Conservation (phyloP, 2,329 filamentous ascomycete genomes). For the Talaromyces verruculosus region DNA sequence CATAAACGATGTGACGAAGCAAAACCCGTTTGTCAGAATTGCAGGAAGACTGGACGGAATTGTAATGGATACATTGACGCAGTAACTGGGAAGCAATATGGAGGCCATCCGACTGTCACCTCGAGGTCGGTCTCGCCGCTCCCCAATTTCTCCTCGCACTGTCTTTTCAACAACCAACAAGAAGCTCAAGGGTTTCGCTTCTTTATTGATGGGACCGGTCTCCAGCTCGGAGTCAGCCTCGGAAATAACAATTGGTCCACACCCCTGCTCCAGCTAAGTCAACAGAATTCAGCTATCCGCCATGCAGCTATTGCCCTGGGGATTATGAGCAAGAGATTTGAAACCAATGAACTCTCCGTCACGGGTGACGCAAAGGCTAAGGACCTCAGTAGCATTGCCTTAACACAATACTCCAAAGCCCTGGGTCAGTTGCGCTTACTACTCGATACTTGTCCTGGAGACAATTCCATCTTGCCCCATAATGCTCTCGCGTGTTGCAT, state of each 20-base stretch:
- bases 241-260: neutral
- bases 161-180: neutral
- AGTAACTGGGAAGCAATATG: neutral
- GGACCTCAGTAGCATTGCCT: neutral
- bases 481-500: constrained; percentile 3
- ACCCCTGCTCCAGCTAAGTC: neutral
- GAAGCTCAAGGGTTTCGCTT: neutral
- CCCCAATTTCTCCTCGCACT: neutral
- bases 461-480: neutral
- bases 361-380: neutral
- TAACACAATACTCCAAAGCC: neutral
- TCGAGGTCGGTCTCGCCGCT: neutral
- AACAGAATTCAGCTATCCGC: neutral
- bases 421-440: neutral
- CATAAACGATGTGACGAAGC: neutral
- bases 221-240: neutral
- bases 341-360: neutral
- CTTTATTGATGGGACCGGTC: neutral
- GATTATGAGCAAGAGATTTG: neutral
- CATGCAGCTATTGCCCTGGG: neutral
- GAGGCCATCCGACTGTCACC: neutral
- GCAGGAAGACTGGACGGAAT: neutral
- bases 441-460: neutral
- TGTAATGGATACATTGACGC: neutral
- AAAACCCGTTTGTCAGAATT: neutral